Conservation (phyloP, 2,329 filamentous ascomycete species). For the Cladorrhinum sp. region DNA sequence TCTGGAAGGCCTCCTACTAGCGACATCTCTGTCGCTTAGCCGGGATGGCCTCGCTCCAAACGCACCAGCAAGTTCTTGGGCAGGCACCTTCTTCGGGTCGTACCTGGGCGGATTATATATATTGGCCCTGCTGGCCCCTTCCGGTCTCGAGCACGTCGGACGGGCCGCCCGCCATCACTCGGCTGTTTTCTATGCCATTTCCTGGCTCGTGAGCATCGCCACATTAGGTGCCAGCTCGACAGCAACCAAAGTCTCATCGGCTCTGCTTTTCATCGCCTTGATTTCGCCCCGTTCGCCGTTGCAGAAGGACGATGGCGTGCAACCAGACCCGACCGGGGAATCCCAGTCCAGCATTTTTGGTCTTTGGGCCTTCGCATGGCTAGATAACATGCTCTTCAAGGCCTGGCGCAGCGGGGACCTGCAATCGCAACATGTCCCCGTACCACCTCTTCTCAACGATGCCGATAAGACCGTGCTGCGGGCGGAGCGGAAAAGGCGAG, state of each 20-base stretch:
- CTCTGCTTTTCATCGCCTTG: conserved; percentile 12
- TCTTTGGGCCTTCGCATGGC: conserved; percentile 12
- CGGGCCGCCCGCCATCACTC: conserved; percentile 9
- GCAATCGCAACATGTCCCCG: conserved; percentile 5
- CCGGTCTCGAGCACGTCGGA: conserved; percentile 9
- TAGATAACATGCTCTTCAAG: conserved; percentile 14
- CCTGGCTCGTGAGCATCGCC: conserved; percentile 1
- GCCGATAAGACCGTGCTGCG: conserved; percentile 7
- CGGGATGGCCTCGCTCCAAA: conserved; percentile 12
- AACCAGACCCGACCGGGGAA: conserved; percentile 7
- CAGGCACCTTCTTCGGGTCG: conserved; percentile 10
- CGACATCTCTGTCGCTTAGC: conserved; percentile 11
- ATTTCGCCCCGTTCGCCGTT: conserved; percentile 9
- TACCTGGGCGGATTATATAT: conserved; percentile 14
- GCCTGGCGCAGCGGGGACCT: conserved; percentile 11
- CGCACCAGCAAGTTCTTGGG: conserved; percentile 9
- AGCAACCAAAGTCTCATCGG: conserved; percentile 10
- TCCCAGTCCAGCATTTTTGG: conserved; percentile 15
- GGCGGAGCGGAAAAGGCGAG: conserved; percentile 8
- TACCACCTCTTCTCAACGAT: conserved; percentile 8
- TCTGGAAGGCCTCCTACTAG: conserved; percentile 13
- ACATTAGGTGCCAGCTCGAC: conserved; percentile 7
- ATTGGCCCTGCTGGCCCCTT: conserved; percentile 10
- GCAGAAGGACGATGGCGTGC: conserved; percentile 4
- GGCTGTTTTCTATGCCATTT: conserved; percentile 9